phyloP scores from a whole-genome alignment of 257 asterid genomes.

The Prunella vulgaris region DNA sequence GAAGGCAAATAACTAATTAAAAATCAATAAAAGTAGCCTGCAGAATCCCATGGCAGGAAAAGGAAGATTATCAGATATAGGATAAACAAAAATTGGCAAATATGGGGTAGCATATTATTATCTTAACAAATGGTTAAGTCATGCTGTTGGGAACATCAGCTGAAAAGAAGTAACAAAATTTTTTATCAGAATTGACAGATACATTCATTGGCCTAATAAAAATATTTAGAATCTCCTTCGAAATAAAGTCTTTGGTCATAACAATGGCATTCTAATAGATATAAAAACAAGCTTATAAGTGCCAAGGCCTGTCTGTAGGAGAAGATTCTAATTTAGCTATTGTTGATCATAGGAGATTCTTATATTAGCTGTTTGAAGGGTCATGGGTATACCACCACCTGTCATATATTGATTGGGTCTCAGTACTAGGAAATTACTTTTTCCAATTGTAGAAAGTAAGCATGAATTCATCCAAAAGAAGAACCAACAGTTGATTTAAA shows the following conservation, averaged over 20 bases:
- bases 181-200: not conserved
- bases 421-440: not conserved
- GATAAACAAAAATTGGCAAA: constrained; percentile 8
- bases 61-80: constrained; percentile 3
- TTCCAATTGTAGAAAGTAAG: not conserved
- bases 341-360: not conserved
- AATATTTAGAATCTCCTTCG: not conserved
- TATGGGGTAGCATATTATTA: not conserved
- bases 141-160: not conserved
- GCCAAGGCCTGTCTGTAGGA: not conserved
- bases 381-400: not conserved
- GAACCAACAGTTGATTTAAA: not conserved
- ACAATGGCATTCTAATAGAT: not conserved
- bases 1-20: constrained; percentile 11
- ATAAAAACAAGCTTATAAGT: not conserved
- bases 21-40: constrained; percentile 19
- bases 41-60: constrained; percentile 19
- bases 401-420: too few relatives aligned
- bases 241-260: not conserved
- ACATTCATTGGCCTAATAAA: not conserved
- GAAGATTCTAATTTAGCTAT: not conserved
- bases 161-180: constrained; percentile 4
- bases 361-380: not conserved
- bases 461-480: not conserved
- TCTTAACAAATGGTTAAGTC: not conserved